Evolutionary conservation across 1,284 basidiomycete species (phyloP).

Genomic region (Heterobasidion occidentale): DNA sequence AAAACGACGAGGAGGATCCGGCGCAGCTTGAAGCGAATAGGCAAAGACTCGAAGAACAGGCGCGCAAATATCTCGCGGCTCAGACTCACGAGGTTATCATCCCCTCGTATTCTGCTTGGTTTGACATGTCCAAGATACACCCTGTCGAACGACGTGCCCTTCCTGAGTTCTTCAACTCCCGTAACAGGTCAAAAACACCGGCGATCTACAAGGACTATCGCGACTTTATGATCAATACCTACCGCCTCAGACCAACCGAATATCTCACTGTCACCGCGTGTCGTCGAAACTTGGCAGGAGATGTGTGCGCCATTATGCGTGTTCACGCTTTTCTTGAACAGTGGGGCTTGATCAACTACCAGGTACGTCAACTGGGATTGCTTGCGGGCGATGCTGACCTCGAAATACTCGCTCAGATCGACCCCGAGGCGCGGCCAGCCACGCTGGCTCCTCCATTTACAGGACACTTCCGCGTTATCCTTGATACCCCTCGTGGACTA

Average conservation of each 20-base stretch:
- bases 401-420: conserved; percentile 60
- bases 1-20: conserved; percentile 73
- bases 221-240: conserved; percentile 99
- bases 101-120: conserved; percentile 97
- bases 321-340: conserved; percentile 99
- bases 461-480: conserved; percentile 95
- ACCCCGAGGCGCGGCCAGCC: conserved; percentile 93
- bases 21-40: conserved; percentile 76
- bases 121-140: conserved; percentile 91
- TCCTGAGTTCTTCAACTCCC: conserved; percentile 97
- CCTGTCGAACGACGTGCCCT: conserved; percentile 88
- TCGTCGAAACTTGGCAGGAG: conserved; percentile 91
- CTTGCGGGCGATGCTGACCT: not conserved
- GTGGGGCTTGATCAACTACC: conserved; percentile 99
- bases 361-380: conserved; percentile 44
- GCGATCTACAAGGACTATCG: conserved; percentile 98
- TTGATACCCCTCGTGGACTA: conserved; percentile 94
- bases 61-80: conserved; percentile 89
- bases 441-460: conserved; percentile 96
- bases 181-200: conserved; percentile 93
- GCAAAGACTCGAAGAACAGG: conserved; percentile 75
- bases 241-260: conserved; percentile 89
- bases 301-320: conserved; percentile 98
- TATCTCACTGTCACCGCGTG: conserved; percentile 99
- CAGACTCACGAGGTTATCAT: conserved; percentile 98